Conservation (phyloP, 352 stramenopile genomes). For the Phytopythium litorale region DNA sequence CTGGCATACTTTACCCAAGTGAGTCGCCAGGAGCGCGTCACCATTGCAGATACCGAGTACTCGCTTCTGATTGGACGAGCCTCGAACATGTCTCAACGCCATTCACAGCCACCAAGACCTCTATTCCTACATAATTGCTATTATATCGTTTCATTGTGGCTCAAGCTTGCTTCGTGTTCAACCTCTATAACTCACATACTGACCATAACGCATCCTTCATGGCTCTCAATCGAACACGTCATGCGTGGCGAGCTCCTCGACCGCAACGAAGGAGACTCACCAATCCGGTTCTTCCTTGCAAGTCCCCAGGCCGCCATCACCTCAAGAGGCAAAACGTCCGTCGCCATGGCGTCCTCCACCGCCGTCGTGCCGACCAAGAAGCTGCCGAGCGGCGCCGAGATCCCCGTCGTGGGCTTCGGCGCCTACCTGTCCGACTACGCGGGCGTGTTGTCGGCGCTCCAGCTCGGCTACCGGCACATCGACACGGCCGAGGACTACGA, state of each 20-base stretch:
- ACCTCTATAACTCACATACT: too few relatives aligned
- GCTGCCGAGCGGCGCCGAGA: slow-evolving; percentile 28
- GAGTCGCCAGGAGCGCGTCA: background rate
- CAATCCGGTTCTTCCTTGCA: too few relatives aligned
- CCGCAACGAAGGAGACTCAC: too few relatives aligned
- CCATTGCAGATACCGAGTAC: background rate
- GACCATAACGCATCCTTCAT: too few relatives aligned
- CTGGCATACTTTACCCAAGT: background rate
- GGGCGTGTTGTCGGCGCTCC: slow-evolving; percentile 33
- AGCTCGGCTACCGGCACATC: slow-evolving; percentile 82
- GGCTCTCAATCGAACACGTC: too few relatives aligned
- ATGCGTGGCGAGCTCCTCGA: too few relatives aligned
- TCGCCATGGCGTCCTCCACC: slow-evolving; percentile 3
- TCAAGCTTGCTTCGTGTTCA: too few relatives aligned
- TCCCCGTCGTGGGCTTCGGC: slow-evolving; percentile 36
- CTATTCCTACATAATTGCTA: too few relatives aligned
- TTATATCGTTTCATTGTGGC: too few relatives aligned
- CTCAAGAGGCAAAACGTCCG: background rate
- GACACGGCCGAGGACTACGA: slow-evolving; percentile 80
- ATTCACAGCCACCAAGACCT: too few relatives aligned
- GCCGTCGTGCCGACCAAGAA: slow-evolving; percentile 16
- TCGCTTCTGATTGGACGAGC: background rate
- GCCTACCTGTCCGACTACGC: slow-evolving; percentile 42
- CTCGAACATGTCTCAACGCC: background rate
- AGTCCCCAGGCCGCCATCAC: too few relatives aligned